Evolutionary conservation across 1,139 yeast genomes (phyloP).

Genomic region (Taiozyma onychis): DNA sequence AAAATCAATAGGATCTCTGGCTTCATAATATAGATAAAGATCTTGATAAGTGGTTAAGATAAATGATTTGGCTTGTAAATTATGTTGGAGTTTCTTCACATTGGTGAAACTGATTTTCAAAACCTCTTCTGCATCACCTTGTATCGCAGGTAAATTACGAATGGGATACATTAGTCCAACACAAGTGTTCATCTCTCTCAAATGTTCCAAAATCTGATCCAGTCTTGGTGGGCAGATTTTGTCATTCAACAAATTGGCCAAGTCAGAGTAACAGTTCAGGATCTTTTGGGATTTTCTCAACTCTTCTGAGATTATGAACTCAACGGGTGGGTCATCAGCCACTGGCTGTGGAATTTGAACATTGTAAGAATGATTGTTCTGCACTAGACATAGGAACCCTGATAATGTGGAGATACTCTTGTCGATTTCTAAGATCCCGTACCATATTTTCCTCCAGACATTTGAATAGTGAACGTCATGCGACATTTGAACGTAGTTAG

Average conservation of each 20-base stretch:
- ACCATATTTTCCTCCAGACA: slow-evolving; percentile 22
- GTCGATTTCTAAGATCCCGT: slow-evolving; percentile 21
- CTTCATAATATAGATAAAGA: slow-evolving; percentile 17
- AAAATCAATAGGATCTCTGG: slow-evolving; percentile 8
- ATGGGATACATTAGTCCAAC: slow-evolving; percentile 14
- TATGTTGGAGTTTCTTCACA: slow-evolving; percentile 9
- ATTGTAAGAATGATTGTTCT: slow-evolving; percentile 13
- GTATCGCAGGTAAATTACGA: slow-evolving; percentile 3
- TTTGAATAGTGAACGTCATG: slow-evolving; percentile 16
- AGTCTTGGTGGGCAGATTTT: slow-evolving; percentile 13
- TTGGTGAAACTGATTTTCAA: slow-evolving; percentile 11
- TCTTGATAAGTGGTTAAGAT: slow-evolving; percentile 16
- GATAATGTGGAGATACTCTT: slow-evolving; percentile 18
- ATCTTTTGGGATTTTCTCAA: slow-evolving; percentile 14
- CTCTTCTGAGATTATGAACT: slow-evolving; percentile 13
- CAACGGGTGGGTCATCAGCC: slow-evolving; percentile 7
- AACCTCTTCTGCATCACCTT: slow-evolving; percentile 2
- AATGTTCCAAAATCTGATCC: slow-evolving; percentile 9
- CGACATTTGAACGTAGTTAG: slow-evolving; percentile 22
- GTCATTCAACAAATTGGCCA: slow-evolving; percentile 17
- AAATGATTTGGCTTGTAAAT: slow-evolving; percentile 14
- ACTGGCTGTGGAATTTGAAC: slow-evolving; percentile 10
- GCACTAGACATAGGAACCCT: slow-evolving; percentile 19
- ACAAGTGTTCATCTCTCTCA: slow-evolving; percentile 14
- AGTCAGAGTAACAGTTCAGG: slow-evolving; percentile 9